Evolutionary conservation across 2,329 filamentous ascomycete genomes (phyloP).

Genomic region (Geosmithia flava): DNA sequence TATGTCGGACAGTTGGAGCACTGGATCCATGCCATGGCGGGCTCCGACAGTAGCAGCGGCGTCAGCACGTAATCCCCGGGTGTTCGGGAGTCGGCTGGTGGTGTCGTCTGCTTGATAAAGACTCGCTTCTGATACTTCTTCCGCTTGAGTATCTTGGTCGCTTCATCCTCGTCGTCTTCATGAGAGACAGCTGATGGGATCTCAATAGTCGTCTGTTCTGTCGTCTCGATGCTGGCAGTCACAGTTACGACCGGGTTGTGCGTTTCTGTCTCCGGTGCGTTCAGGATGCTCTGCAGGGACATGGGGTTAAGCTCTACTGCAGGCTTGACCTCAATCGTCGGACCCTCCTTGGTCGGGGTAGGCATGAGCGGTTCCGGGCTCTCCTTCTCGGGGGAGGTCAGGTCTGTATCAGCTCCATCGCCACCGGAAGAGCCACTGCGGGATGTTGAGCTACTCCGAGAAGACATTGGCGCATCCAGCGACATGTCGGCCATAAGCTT

Average conservation of each 20-base stretch:
- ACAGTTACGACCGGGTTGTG: constrained; percentile 2
- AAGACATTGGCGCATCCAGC: constrained; percentile 12
- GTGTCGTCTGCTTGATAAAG: constrained; percentile 19
- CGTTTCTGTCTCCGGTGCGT: constrained; percentile 11
- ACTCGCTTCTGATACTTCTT: constrained; percentile 23
- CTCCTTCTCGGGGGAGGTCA: constrained; percentile 38
- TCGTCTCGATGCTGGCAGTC: constrained; percentile 13
- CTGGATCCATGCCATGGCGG: constrained; percentile 71
- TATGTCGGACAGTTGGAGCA: constrained; percentile 72
- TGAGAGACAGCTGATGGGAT: not conserved
- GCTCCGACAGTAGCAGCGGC: constrained; percentile 59
- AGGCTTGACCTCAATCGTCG: not conserved
- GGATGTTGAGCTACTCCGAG: constrained; percentile 2
- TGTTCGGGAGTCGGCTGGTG: constrained; percentile 29
- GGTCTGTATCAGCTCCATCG: constrained; percentile 24
- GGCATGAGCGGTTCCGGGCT: constrained; percentile 23
- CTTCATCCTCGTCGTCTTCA: constrained; percentile 1
- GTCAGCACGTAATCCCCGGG: constrained; percentile 80
- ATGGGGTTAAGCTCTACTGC: constrained; percentile 11
- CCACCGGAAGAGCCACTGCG: constrained; percentile 12
- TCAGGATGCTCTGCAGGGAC: constrained; percentile 19
- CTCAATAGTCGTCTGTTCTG: constrained; percentile 4
- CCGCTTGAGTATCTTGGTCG: constrained; percentile 21
- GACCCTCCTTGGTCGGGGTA: constrained; percentile 10
- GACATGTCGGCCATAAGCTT: constrained; percentile 20